A percentile compares a stretch with the other conserved stretches of the same genome.
These are phyloP conservation scores for Hypoxylon fragiforme DNA, from an alignment of 495 filamentous ascomycete species.

Conservation along the genomic window DNA sequence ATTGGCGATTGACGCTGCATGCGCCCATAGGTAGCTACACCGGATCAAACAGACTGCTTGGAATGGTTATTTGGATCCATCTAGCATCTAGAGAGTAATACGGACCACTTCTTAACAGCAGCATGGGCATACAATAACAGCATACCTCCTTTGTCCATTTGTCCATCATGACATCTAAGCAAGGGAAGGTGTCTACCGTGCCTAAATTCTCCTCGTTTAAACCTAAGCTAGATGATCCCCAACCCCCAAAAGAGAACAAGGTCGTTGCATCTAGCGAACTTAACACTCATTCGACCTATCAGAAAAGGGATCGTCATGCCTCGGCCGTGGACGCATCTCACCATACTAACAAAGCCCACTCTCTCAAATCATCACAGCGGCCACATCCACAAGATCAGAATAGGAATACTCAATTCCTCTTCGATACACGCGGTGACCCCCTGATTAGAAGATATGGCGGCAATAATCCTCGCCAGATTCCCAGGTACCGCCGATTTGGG, in stretches of 20 bases:
- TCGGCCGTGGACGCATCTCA: slow-evolving; percentile 23
- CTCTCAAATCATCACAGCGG: slow-evolving; percentile 37
- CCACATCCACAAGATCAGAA: slow-evolving; percentile 23
- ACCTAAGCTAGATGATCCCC: slow-evolving; percentile 45
- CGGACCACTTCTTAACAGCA: no score
- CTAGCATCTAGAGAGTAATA: no score
- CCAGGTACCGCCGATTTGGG: slow-evolving; percentile 47
- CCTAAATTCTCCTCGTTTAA: slow-evolving; percentile 74
- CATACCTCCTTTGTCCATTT: no score
- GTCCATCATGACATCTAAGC: slow-evolving; percentile 39
- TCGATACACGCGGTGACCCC: slow-evolving; percentile 50
- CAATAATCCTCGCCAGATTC: slow-evolving; percentile 45
- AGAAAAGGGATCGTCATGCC: slow-evolving; percentile 15
- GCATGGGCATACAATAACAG: slow-evolving; percentile 6
- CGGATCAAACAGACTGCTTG: no score
- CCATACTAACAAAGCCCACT: slow-evolving; percentile 33
- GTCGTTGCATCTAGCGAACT: slow-evolving; percentile 20
- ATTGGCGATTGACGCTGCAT: neutral
- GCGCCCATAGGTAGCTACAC: neutral
- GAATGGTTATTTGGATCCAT: no score
- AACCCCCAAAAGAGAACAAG: slow-evolving; percentile 18
- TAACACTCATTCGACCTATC: neutral
- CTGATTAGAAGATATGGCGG: slow-evolving; percentile 49
- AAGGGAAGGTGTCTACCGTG: slow-evolving; percentile 44
- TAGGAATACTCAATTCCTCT: slow-evolving; percentile 34